Conservation (phyloP, 2,329 filamentous ascomycete genomes). For the Elsinoe arachidis region DNA sequence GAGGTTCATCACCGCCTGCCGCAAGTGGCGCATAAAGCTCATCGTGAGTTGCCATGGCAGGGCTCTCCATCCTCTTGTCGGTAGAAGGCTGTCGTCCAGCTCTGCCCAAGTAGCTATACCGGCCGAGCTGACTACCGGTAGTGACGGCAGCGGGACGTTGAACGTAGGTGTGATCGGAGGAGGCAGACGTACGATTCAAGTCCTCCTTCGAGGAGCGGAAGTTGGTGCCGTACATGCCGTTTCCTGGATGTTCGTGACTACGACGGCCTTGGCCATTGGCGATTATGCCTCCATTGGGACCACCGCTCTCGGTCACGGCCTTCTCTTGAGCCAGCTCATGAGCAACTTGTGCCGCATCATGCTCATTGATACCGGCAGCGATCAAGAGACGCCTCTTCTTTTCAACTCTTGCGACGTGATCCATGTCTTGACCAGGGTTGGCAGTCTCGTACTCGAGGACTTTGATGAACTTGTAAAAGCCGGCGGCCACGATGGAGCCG, state of each 20-base stretch:
- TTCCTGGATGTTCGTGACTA: not conserved
- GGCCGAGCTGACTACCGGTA: slow-evolving; percentile 13
- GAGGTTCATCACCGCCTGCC: slow-evolving; percentile 11
- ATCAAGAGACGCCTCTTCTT: slow-evolving; percentile 18
- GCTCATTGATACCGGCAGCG: slow-evolving; percentile 19
- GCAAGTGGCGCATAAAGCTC: slow-evolving; percentile 16
- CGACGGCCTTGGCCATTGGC: slow-evolving; percentile 17
- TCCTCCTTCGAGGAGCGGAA: slow-evolving; percentile 15
- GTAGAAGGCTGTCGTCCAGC: slow-evolving; percentile 8
- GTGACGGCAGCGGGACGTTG: slow-evolving; percentile 16
- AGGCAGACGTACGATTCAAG: slow-evolving; percentile 9
- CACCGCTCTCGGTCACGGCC: slow-evolving; percentile 10
- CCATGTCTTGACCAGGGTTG: slow-evolving; percentile 25
- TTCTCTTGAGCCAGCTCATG: slow-evolving; percentile 15
- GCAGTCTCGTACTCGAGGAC: slow-evolving; percentile 28
- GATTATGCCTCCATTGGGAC: slow-evolving; percentile 11
- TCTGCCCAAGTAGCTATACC: slow-evolving; percentile 15
- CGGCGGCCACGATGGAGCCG: slow-evolving; percentile 25
- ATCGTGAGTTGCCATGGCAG: slow-evolving; percentile 14
- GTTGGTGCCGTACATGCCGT: slow-evolving; percentile 18
- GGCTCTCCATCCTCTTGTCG: slow-evolving; percentile 13
- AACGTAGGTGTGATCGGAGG: slow-evolving; percentile 15
- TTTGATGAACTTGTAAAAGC: slow-evolving; percentile 29
- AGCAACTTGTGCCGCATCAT: slow-evolving; percentile 17
- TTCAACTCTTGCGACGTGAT: slow-evolving; percentile 16